Evolutionary conservation across 805 yeast genomes (phyloP), one percentile per base, ranked within the genome.

Genomic region (Starmera quercuum): DNA sequence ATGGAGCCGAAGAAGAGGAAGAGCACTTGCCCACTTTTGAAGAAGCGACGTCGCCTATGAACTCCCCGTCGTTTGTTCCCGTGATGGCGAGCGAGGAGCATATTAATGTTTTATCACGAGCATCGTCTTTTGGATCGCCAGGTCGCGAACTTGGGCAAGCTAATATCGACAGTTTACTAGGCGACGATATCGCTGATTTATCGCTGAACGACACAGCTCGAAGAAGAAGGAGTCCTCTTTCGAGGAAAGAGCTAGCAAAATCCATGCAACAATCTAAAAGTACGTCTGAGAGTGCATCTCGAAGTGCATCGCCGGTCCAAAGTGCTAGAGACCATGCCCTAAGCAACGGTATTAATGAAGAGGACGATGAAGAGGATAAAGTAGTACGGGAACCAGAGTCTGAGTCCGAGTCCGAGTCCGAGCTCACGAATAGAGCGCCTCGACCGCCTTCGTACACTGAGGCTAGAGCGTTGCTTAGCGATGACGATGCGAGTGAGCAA

Each of bases 1-100:
- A 9, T 16, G 44, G 36, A 22, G 37, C 31, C 13, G 26, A 27
- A 3, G 39, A 44, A 16, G 45, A 37, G 5, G 42, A 11, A 8
- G 23, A 21, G 11, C 56, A 49, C 14, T 60, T 75, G 18, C 87
- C 87, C 0, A 62, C 79, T 0, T 79, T 79, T 53, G 83, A 78
- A 46, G 79, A 79, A 45, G 86, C 84, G 0, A 62, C 61, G 0
- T 72, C 81, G 1, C 73, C 76, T 11, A 47, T 41, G 51, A 54
- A 37, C 3, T 53, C 56, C 5, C 57, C 58, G 2, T 20, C 27
- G 6, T 27, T 37, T 12, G 40, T 49, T 5, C 54, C 54, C 10
- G 7, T 18, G 7, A 16, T 17, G 12, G 32, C 27, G 21, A 47
- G 40, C 27, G 41, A 45, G 20, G 51, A 45, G 34, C 44, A 50